Conservation (phyloP, 345 rosid species). For the Eucalyptus polyanthemos region DNA sequence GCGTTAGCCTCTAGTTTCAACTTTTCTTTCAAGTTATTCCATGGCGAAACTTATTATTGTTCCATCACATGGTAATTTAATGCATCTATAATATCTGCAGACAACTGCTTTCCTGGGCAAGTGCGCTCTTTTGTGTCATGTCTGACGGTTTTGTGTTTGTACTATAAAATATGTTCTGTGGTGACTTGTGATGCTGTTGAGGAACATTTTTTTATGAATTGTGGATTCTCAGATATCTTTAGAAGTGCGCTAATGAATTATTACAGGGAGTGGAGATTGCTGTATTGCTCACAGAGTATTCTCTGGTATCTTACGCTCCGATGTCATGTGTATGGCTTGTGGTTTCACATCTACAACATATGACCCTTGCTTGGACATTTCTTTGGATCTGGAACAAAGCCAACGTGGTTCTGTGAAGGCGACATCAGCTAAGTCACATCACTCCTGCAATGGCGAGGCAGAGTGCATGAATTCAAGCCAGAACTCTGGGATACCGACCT, state of each 20-base stretch:
- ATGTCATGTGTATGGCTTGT: conserved; percentile 75
- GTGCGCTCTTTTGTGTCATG: conserved; percentile 28
- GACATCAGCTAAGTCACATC: conserved; percentile 13
- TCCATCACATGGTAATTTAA: neutral
- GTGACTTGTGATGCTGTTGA: neutral
- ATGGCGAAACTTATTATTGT: neutral
- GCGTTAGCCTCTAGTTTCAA: neutral
- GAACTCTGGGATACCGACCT: conserved; percentile 40
- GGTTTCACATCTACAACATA: conserved; percentile 87
- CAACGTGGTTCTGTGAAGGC: conserved; percentile 13
- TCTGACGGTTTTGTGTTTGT: conserved; percentile 39
- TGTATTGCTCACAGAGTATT: conserved; percentile 87
- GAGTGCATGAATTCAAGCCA: conserved; percentile 6
- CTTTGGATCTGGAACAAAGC: conserved; percentile 57
- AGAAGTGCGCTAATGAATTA: conserved; percentile 3
- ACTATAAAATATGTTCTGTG: conserved; percentile 1
- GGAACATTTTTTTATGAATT: neutral
- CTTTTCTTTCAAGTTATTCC: neutral
- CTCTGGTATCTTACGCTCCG: conserved; percentile 88
- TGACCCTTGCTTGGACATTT: conserved; percentile 90
- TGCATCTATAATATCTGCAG: neutral
- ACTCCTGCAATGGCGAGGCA: conserved; percentile 35
- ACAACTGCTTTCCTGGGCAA: neutral
- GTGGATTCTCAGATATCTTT: conserved; percentile 24
- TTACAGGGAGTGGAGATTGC: conserved; percentile 67